phyloP scores from a whole-genome alignment of 495 filamentous ascomycete species.

The Bombardia bombarda region DNA sequence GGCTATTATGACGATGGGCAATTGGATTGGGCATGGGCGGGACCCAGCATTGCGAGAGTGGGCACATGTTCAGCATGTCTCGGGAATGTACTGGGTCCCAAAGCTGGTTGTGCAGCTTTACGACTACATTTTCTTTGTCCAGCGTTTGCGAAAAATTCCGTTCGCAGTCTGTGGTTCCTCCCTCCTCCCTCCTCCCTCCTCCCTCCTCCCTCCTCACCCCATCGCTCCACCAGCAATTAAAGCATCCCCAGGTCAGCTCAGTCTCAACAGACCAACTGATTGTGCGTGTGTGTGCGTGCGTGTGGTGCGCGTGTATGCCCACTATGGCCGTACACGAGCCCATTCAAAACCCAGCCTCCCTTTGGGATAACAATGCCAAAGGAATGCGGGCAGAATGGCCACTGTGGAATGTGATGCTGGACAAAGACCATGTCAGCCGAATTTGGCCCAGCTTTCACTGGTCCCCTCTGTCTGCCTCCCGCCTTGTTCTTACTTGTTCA shows the following conservation, averaged over 20 bases:
- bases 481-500: conserved; percentile 5
- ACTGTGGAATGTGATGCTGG: conserved; percentile 11
- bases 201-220: no score
- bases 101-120: conserved; percentile 10
- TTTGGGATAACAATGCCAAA: conserved; percentile 20
- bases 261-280: conserved; percentile 12
- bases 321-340: conserved; percentile 6
- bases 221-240: no score
- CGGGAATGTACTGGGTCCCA: conserved; percentile 33
- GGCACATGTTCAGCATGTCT: conserved; percentile 21
- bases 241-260: no score
- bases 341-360: conserved; percentile 6
- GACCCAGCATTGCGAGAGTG: background rate
- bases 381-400: conserved; percentile 17
- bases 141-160: conserved; percentile 32
- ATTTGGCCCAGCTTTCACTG: conserved; percentile 20
- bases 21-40: conserved; percentile 1
- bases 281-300: background rate
- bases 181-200: no score
- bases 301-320: no score
- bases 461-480: conserved; percentile 6
- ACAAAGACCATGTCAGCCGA: conserved; percentile 38
- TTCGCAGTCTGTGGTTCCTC: conserved; percentile 19
- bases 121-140: conserved; percentile 19
- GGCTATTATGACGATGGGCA: no score